Conservation (phyloP, 176 grass and related monocot species). For the Coix lacrymajobi region DNA sequence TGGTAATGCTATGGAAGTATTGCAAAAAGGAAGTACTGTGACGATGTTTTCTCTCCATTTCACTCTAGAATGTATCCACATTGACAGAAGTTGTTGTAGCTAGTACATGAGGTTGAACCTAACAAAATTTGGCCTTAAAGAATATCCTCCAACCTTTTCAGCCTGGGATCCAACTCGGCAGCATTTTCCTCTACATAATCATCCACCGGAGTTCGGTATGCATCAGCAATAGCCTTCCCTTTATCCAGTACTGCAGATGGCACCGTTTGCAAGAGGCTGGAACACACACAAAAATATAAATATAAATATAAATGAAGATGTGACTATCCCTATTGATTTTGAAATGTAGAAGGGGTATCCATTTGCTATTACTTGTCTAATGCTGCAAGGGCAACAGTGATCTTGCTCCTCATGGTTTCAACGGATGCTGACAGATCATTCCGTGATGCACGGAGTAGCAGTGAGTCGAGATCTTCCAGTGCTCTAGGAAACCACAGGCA, state of each 20-base stretch:
- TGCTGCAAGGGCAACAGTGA: conserved; percentile 59
- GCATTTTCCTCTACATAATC: conserved; percentile 28
- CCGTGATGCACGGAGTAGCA: conserved; percentile 64
- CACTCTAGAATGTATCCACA: not conserved
- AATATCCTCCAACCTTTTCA: conserved; percentile 63
- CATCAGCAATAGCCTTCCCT: conserved; percentile 95
- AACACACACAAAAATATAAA: conserved; percentile 1
- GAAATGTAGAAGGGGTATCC: not conserved
- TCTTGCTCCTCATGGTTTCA: conserved; percentile 81
- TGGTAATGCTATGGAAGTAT: not conserved
- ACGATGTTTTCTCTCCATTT: not conserved
- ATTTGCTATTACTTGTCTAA: conserved; percentile 67
- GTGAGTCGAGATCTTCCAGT: conserved; percentile 83
- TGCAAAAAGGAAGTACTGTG: not conserved
- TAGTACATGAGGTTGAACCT: not conserved
- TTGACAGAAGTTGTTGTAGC: not conserved
- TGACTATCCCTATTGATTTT: not conserved
- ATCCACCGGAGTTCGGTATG: conserved; percentile 55
- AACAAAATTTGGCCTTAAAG: conserved; percentile 40
- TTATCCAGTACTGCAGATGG: conserved; percentile 65
- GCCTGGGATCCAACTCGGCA: conserved; percentile 41
- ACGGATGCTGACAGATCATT: conserved; percentile 67
- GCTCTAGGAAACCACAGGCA: conserved; percentile 49
- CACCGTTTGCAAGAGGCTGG: conserved; percentile 81
- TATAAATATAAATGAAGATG: not conserved